Conservation (phyloP, 2,329 filamentous ascomycete genomes). For the Hymenoscyphus infarciens region DNA sequence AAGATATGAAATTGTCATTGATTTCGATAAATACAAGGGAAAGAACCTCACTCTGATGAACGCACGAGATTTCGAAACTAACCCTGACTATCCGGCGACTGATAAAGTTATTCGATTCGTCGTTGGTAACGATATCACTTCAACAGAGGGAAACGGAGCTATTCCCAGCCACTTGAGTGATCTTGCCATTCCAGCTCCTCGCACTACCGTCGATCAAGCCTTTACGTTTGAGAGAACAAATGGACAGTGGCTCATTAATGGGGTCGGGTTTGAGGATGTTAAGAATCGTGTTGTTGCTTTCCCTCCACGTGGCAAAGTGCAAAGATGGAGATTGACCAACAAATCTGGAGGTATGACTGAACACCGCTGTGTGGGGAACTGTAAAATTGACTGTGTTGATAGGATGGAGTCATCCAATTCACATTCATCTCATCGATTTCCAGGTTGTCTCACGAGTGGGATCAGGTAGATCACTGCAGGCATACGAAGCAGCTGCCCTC, state of each 20-base stretch:
- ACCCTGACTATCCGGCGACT: slow-evolving; percentile 45
- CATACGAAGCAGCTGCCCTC: slow-evolving; percentile 52
- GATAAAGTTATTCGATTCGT: slow-evolving; percentile 50
- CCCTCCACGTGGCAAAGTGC: slow-evolving; percentile 44
- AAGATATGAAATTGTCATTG: slow-evolving; percentile 55
- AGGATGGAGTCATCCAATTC: slow-evolving; percentile 36
- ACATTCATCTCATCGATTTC: slow-evolving; percentile 59
- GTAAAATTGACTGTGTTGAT: neutral
- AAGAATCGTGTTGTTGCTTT: slow-evolving; percentile 47
- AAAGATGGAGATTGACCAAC: slow-evolving; percentile 38
- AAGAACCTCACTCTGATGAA: slow-evolving; percentile 47
- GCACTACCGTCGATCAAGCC: slow-evolving; percentile 39
- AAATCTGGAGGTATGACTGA: slow-evolving; percentile 16
- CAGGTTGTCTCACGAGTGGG: slow-evolving; percentile 48
- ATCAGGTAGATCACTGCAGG: slow-evolving; percentile 33
- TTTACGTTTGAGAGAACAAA: slow-evolving; percentile 45
- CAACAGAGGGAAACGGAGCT: slow-evolving; percentile 34
- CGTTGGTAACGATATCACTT: slow-evolving; percentile 12
- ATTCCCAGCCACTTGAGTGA: slow-evolving; percentile 36
- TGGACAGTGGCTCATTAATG: slow-evolving; percentile 50
- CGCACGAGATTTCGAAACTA: slow-evolving; percentile 23
- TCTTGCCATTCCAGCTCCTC: slow-evolving; percentile 40
- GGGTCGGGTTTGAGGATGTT: slow-evolving; percentile 44
- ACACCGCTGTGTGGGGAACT: neutral
- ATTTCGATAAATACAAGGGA: slow-evolving; percentile 48